Percentiles rank a stretch among this genome's conserved stretches.
These are phyloP conservation scores for Mycena maculata DNA, from an alignment of 768 basidiomycete genomes.

Conservation along the genomic window DNA sequence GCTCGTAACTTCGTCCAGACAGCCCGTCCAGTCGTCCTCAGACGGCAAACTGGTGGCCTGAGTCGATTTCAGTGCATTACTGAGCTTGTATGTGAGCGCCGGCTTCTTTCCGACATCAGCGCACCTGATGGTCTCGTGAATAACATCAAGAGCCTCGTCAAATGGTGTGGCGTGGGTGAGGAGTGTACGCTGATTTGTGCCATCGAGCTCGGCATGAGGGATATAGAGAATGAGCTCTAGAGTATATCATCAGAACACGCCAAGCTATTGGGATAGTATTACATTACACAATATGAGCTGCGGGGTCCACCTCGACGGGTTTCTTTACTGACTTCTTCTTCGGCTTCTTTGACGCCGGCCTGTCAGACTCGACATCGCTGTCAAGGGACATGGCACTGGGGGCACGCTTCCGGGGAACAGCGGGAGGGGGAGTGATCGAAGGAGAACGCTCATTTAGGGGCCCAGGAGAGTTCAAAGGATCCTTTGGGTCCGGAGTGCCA, in stretches of 20 bases:
- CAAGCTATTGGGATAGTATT: too few species aligned
- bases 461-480: too few species aligned
- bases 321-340: background rate
- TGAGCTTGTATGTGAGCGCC: slow-evolving; percentile 5
- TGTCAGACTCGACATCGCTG: background rate
- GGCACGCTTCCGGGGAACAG: too few species aligned
- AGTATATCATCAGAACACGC: too few species aligned
- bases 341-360: slow-evolving; percentile 3
- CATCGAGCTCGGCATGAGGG: background rate
- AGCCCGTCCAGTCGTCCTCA: slow-evolving; percentile 5
- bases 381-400: too few species aligned
- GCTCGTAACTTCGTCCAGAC: background rate
- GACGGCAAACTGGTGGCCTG: background rate
- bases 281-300: background rate
- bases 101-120: slow-evolving; percentile 1
- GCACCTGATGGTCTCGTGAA: slow-evolving; percentile 3
- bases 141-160: slow-evolving; percentile 13
- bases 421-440: too few species aligned
- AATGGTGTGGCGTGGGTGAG: slow-evolving; percentile 4
- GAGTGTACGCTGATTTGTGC: background rate
- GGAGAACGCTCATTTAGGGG: too few species aligned
- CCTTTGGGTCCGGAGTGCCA: too few species aligned
- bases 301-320: background rate
- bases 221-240: slow-evolving; percentile 6
- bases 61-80: background rate